Conservation (phyloP, 305 asterid genomes). For the Solanum hybrid region DNA sequence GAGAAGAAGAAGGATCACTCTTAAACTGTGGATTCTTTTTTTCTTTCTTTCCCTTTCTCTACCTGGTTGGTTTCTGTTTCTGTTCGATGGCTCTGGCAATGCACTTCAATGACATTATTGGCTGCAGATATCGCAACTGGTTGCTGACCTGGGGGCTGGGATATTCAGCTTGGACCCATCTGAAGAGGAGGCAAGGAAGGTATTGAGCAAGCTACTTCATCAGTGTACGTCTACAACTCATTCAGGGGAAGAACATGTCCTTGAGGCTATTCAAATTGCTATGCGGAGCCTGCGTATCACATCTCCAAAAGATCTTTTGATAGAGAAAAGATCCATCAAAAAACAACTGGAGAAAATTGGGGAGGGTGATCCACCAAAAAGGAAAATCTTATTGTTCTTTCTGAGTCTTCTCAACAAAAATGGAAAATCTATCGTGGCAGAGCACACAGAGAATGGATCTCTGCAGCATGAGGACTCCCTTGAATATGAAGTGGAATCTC, state of each 20-base stretch:
- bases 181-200: conserved; percentile 66
- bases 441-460: conserved; percentile 21
- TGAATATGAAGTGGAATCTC: conserved; percentile 21
- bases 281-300: conserved; percentile 43
- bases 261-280: conserved; percentile 40
- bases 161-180: conserved; percentile 55
- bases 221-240: conserved; percentile 33
- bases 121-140: conserved; percentile 54
- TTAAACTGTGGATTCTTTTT: not conserved
- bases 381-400: conserved; percentile 45
- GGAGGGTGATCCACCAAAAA: conserved; percentile 36
- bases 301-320: conserved; percentile 53
- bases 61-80: not conserved
- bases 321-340: conserved; percentile 60
- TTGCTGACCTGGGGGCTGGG: conserved; percentile 45
- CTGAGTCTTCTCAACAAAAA: conserved; percentile 45
- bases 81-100: conserved; percentile 1
- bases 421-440: conserved; percentile 33
- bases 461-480: conserved; percentile 19
- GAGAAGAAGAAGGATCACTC: not conserved
- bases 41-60: not conserved
- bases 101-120: conserved; percentile 1
- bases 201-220: conserved; percentile 49
- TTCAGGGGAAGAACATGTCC: conserved; percentile 35
- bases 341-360: conserved; percentile 41